Evolutionary conservation across 805 yeast genomes (phyloP).

Genomic region (Jamesozyma jinghongensis): DNA sequence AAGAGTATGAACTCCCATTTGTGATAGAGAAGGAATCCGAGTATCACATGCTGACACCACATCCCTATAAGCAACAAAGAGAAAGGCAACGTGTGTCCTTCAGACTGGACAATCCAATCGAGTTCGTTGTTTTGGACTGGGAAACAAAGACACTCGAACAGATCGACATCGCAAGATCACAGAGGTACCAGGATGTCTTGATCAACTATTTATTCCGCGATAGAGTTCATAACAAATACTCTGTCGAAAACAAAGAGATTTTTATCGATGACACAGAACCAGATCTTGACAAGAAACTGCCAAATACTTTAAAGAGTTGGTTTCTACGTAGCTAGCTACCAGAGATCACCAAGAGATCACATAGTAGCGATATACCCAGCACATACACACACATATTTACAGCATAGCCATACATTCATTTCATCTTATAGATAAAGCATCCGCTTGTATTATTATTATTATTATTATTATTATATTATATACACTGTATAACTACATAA

Average conservation of each 20-base stretch:
- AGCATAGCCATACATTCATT: too few relatives aligned
- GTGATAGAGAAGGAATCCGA: not conserved
- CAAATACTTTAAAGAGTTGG: not conserved
- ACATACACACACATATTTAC: too few relatives aligned
- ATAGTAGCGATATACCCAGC: too few relatives aligned
- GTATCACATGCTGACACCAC: not conserved
- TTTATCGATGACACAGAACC: not conserved
- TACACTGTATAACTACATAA: too few relatives aligned
- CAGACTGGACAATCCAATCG: constrained; percentile 19
- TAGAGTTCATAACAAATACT: too few relatives aligned
- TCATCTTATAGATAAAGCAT: too few relatives aligned
- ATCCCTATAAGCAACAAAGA: not conserved
- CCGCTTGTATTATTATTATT: too few relatives aligned
- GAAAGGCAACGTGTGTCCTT: not conserved
- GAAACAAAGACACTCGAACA: constrained; percentile 14
- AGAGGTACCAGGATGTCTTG: constrained; percentile 10
- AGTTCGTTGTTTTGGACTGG: constrained; percentile 18
- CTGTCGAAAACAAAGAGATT: too few relatives aligned
- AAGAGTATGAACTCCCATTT: not conserved
- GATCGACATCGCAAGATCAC: constrained; percentile 12
- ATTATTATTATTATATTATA: too few relatives aligned
- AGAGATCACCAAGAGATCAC: too few relatives aligned
- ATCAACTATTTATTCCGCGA: constrained; percentile 7
- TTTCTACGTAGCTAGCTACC: not conserved
- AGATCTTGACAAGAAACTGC: not conserved